Conservation (phyloP, 2,329 filamentous ascomycete species). For the Lasiodiplodia gonubiensis region DNA sequence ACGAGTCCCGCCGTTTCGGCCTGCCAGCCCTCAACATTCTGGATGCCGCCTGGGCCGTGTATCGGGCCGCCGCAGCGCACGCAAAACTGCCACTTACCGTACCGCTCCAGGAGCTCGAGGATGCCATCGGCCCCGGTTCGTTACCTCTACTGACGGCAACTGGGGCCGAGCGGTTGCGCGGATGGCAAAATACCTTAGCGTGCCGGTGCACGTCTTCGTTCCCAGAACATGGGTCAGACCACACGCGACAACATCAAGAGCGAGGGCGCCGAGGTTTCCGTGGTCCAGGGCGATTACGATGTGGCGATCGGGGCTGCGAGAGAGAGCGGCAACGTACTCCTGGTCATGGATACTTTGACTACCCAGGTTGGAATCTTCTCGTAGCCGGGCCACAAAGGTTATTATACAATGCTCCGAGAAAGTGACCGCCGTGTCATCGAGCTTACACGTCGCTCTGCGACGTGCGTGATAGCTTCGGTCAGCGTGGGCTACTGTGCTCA, state of each 20-base stretch:
- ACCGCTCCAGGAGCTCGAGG: constrained; percentile 52
- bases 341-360: constrained; percentile 77
- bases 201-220: constrained; percentile 67
- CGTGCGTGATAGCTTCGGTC: constrained; percentile 66
- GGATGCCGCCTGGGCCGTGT: constrained; percentile 76
- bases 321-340: constrained; percentile 44
- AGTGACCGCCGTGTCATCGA: constrained; percentile 65
- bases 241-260: constrained; percentile 62
- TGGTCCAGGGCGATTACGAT: constrained; percentile 68
- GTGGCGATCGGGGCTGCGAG: constrained; percentile 60
- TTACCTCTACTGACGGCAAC: constrained; percentile 76
- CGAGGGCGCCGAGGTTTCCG: constrained; percentile 67
- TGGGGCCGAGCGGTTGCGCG: constrained; percentile 74
- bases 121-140: constrained; percentile 53
- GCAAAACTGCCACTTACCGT: constrained; percentile 53
- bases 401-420: constrained; percentile 74
- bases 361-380: too few relatives aligned
- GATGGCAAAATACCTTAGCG: constrained; percentile 66
- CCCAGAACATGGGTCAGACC: constrained; percentile 59
- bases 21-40: constrained; percentile 81
- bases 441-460: constrained; percentile 45
- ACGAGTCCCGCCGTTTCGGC: constrained; percentile 71
- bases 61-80: constrained; percentile 59
- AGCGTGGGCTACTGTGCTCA: constrained; percentile 77
- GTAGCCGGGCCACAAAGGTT: too few relatives aligned